Conservation (phyloP, 768 basidiomycete genomes). For the Pisolithus marmoratus region DNA sequence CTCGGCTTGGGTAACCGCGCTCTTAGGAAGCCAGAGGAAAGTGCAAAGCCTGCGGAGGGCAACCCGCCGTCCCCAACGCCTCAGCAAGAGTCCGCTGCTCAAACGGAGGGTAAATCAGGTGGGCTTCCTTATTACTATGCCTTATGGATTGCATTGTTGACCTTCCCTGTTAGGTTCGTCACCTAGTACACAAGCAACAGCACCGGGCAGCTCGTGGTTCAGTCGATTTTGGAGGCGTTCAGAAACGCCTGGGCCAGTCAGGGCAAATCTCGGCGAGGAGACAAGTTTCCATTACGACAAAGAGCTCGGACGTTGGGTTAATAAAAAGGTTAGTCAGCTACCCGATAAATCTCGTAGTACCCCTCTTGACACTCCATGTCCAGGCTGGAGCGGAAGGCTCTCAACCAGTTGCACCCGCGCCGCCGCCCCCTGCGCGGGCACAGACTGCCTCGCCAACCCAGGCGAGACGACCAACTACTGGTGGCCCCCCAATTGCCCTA, state of each 20-base stretch:
- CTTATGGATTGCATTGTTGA: neutral
- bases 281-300: conserved; percentile 89
- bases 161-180: conserved; percentile 2
- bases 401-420: conserved; percentile 51
- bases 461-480: conserved; percentile 31
- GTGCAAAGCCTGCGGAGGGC: conserved; percentile 24
- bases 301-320: conserved; percentile 94
- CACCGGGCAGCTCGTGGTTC: conserved; percentile 63
- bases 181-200: conserved; percentile 19
- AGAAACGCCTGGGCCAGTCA: conserved; percentile 67
- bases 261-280: conserved; percentile 91
- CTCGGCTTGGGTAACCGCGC: conserved; percentile 84
- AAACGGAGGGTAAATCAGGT: conserved; percentile 29
- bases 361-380: conserved; percentile 1
- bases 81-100: conserved; percentile 9
- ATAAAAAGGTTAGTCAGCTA: conserved; percentile 65
- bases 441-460: conserved; percentile 81
- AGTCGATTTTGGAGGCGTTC: conserved; percentile 74
- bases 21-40: conserved; percentile 27
- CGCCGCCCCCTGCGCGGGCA: conserved; percentile 81
- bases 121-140: neutral
- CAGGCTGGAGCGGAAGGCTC: conserved; percentile 54
- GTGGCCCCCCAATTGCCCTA: conserved; percentile 24
- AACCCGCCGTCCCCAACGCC: conserved; percentile 16
- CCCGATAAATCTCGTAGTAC: neutral